Percentiles rank a stretch among this genome's conserved stretches.
Evolutionary conservation across 495 filamentous ascomycete species (phyloP).

Genomic region (Penicillium maclennaniae): DNA sequence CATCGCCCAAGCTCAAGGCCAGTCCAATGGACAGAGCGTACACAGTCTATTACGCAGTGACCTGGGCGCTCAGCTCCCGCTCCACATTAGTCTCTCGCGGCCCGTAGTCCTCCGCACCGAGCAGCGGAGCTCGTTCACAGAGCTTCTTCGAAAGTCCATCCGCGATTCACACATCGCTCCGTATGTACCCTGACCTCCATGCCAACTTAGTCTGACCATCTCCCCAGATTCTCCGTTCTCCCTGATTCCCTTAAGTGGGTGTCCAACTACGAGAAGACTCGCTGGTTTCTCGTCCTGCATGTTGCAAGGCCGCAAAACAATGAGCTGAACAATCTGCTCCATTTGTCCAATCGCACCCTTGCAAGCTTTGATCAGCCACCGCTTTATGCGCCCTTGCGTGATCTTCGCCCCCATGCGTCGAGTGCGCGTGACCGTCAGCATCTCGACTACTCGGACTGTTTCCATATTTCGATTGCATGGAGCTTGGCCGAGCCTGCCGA

Average conservation of each 20-base stretch:
- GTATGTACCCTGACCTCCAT: constrained; percentile 27
- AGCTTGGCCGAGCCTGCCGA: constrained; percentile 40
- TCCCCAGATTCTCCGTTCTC: constrained; percentile 48
- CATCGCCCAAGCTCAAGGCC: constrained; percentile 38
- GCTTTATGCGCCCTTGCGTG: constrained; percentile 52
- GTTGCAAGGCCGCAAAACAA: constrained; percentile 46
- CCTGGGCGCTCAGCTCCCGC: constrained; percentile 70
- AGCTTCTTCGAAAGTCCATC: constrained; percentile 33
- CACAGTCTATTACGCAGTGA: constrained; percentile 68
- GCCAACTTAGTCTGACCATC: neutral
- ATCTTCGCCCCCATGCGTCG: constrained; percentile 3
- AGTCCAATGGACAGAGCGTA: constrained; percentile 17
- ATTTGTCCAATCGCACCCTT: constrained; percentile 59
- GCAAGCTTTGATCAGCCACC: constrained; percentile 60
- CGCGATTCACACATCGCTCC: constrained; percentile 38
- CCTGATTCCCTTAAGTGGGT: constrained; percentile 59
- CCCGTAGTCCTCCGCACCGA: constrained; percentile 63
- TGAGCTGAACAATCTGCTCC: constrained; percentile 60
- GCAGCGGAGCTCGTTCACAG: constrained; percentile 60
- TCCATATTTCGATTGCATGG: constrained; percentile 85
- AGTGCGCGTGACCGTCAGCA: neutral
- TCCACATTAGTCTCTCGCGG: constrained; percentile 87
- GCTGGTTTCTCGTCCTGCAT: constrained; percentile 83
- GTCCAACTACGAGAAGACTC: constrained; percentile 65
- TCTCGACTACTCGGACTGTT: constrained; percentile 49